A percentile compares a stretch with the other conserved stretches of the same genome.
These are phyloP conservation scores for Daldinia eschscholtzii DNA, from an alignment of 2,329 filamentous ascomycete genomes.

Conservation along the genomic window DNA sequence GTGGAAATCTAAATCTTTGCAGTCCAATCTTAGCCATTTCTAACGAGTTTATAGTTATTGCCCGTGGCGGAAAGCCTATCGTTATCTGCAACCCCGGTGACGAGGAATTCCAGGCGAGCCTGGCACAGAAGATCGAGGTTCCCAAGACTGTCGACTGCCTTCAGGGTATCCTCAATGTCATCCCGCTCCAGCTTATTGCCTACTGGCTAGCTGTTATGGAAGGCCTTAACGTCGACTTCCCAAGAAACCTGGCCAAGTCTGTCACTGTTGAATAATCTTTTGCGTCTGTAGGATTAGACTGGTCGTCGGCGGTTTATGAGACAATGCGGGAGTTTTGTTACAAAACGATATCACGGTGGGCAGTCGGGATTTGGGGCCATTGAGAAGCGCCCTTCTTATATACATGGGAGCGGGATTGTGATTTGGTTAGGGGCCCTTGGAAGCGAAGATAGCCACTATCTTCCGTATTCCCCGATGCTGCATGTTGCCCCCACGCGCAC, in stretches of 20 bases:
- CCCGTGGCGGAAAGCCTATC: conserved; percentile 94
- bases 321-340: conserved; percentile 46
- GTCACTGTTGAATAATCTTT: conserved; percentile 91
- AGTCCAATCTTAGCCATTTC: conserved; percentile 14
- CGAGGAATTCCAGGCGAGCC: conserved; percentile 86
- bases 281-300: conserved; percentile 28
- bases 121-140: conserved; percentile 97
- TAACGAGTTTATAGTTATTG: conserved; percentile 76
- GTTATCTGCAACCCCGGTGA: conserved; percentile 97
- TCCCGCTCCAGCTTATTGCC: conserved; percentile 96
- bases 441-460: conserved; percentile 27
- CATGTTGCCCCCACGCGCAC: conserved; percentile 25
- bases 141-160: conserved; percentile 95
- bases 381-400: conserved; percentile 43
- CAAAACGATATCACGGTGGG: conserved; percentile 42
- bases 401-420: conserved; percentile 39
- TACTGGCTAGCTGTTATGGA: conserved; percentile 99
- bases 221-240: conserved; percentile 98
- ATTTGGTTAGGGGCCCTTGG: conserved; percentile 30
- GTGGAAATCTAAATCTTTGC: conserved; percentile 46
- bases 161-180: conserved; percentile 97
- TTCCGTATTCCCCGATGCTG: conserved; percentile 27
- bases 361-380: conserved; percentile 43
- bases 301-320: conserved; percentile 35
- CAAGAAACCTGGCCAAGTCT: conserved; percentile 97